These are phyloP conservation scores for Fraxinus velutina DNA, from an alignment of 305 asterid species.

Conservation along the genomic window DNA sequence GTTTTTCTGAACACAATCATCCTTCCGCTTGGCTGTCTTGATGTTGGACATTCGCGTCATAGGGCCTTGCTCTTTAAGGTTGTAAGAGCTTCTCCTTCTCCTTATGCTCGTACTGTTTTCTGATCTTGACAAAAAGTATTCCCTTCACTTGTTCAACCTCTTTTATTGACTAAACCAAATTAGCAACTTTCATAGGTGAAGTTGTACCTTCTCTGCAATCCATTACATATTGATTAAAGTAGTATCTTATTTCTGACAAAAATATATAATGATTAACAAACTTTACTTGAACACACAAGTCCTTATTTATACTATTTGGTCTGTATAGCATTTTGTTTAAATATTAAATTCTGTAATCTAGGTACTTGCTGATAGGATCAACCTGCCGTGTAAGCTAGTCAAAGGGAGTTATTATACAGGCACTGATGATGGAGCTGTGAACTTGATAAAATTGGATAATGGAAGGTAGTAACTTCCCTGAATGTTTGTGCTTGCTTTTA, in stretches of 20 bases:
- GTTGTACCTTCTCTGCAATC: background rate
- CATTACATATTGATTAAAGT: background rate
- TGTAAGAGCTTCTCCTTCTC: slow-evolving; percentile 29
- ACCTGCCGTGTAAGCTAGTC: slow-evolving; percentile 89
- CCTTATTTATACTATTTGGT: background rate
- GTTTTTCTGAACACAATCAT: slow-evolving; percentile 43
- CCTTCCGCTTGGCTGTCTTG: slow-evolving; percentile 87
- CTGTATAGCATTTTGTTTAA: slow-evolving; percentile 13
- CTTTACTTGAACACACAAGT: background rate
- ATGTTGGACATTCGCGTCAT: slow-evolving; percentile 94
- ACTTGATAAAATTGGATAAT: slow-evolving; percentile 78
- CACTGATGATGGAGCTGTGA: slow-evolving; percentile 96
- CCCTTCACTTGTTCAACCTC: background rate
- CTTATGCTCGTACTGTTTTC: slow-evolving; percentile 14
- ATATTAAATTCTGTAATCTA: slow-evolving; percentile 39
- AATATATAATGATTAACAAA: background rate
- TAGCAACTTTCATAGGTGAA: background rate
- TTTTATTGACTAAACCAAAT: background rate
- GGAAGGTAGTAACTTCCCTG: slow-evolving; percentile 56
- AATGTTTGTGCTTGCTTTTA: slow-evolving; percentile 13
- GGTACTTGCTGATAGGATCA: slow-evolving; percentile 94
- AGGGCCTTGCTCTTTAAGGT: slow-evolving; percentile 98
- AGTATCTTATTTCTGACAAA: background rate
- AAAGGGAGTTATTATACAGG: slow-evolving; percentile 97
- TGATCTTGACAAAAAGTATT: background rate